A percentile compares a stretch with the other conserved stretches of the same genome.
phyloP scores from a whole-genome alignment of 2,329 filamentous ascomycete genomes.

The Elsinoe necatrix region DNA sequence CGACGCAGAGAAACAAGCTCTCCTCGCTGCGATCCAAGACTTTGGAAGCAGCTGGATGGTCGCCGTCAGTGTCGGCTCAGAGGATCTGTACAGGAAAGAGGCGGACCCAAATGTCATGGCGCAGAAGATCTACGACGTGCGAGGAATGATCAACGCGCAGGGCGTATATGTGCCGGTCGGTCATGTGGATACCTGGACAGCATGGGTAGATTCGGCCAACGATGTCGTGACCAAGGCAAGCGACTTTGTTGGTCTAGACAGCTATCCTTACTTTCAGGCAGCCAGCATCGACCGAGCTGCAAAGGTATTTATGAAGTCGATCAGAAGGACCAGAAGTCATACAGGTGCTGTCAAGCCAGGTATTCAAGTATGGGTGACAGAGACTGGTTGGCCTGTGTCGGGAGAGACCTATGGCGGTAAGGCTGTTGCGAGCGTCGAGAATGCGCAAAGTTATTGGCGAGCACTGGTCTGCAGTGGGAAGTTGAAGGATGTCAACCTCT shows the following conservation, averaged over 20 bases:
- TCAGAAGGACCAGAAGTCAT: conserved; percentile 35
- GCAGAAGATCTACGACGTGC: conserved; percentile 43
- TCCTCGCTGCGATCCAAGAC: conserved; percentile 48
- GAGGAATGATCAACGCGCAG: conserved; percentile 44
- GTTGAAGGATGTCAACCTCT: conserved; percentile 11
- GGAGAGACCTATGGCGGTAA: conserved; percentile 51
- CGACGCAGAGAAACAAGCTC: conserved; percentile 51
- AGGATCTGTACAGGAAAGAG: conserved; percentile 56
- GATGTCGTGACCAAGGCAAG: conserved; percentile 56
- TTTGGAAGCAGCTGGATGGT: conserved; percentile 53
- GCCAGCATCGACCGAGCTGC: conserved; percentile 56
- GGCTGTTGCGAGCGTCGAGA: conserved; percentile 54
- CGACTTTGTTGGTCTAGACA: conserved; percentile 79
- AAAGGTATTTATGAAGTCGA: conserved; percentile 60
- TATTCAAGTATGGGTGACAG: conserved; percentile 77
- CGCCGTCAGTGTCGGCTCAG: conserved; percentile 57
- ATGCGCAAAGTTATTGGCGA: conserved; percentile 69
- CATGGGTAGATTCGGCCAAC: conserved; percentile 67
- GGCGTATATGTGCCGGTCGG: conserved; percentile 51
- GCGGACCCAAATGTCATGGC: conserved; percentile 35
- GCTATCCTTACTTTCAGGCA: conserved; percentile 66
- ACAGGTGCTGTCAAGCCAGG: conserved; percentile 51
- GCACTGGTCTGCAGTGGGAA: conserved; percentile 2
- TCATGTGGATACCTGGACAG: conserved; percentile 79
- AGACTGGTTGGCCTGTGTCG: conserved; percentile 78